Base-by-base conservation (phyloP, 2,329 filamentous ascomycete genomes). In the Xylaria sp. region DNA sequence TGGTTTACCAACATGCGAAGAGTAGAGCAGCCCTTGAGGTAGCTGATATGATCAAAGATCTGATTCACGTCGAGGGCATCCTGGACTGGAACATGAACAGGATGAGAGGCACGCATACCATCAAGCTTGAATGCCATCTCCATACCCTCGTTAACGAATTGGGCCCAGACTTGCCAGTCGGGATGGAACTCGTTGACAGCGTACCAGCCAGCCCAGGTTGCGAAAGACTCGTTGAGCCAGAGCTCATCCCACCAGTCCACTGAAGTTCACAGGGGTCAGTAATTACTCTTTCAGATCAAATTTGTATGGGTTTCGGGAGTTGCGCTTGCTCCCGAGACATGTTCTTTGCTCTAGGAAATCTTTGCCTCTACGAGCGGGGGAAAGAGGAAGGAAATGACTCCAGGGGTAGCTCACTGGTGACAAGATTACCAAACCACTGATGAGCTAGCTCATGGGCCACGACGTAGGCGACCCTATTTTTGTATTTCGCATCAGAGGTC, bases 371-470 rank as follows among this genome's bases (percentile, higher is more conserved):
- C n/a, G n/a, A n/a, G n/a, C n/a, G n/a, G n/a, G n/a, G n/a, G n/a
- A n/a, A n/a, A n/a, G n/a, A n/a, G n/a, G n/a, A n/a, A n/a, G n/a
- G n/a, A n/a, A n/a, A n/a, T n/a, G n/a, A n/a, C n/a, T n/a, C n/a
- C n/a, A n/a, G n/a, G n/a, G n/a, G n/a, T n/a, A n/a, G n/a, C n/a
- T n/a, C n/a, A n/a, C n/a, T 97, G 5, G 94, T 97, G 49, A 97
- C 94, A 11, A 97, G 86, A 78, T 97, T 96, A 42, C 94, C 94
- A 74, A 97, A 97, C 94, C 94, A 97, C 81, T 97, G 94, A 77
- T 97, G 94, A 63, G 94, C 96, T 69, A 99, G 86, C 80, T 99
- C 96, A 80, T 99, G 96, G n/a, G 96, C 95, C 57, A 98, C 94
- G 63, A 98, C 94, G 75, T 99, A 98, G 36, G 96, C 96, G 70